Percentiles rank a stretch among this genome's conserved stretches.
These are phyloP conservation scores for Trichoderma sp. DNA, from an alignment of 2,329 filamentous ascomycete species.

Conservation along the genomic window DNA sequence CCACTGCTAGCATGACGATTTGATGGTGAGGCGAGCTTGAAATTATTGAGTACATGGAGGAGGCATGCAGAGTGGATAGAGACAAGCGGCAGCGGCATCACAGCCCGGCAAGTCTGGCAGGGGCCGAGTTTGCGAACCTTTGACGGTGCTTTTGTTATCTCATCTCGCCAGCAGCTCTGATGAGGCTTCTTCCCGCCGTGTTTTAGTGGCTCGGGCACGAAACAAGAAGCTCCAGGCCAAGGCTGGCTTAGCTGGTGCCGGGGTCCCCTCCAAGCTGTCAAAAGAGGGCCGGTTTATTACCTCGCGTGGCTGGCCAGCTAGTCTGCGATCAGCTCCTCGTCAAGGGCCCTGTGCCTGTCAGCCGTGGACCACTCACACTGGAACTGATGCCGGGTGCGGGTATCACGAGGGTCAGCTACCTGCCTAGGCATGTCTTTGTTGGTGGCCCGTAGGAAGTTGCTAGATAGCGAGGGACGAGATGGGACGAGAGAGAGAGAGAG, in stretches of 20 bases:
- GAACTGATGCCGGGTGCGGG: neutral
- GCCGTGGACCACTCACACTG: neutral
- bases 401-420: neutral
- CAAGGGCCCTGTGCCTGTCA: neutral
- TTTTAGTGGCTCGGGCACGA: slow-evolving; percentile 4
- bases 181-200: neutral
- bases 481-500: neutral
- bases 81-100: too few relatives aligned
- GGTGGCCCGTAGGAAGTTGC: neutral
- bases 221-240: neutral
- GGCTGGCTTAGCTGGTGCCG: neutral
- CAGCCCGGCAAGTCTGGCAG: neutral
- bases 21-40: neutral
- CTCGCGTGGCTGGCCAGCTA: slow-evolving; percentile 18
- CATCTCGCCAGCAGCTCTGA: neutral
- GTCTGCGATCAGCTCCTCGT: neutral
- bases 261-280: slow-evolving; percentile 8
- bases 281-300: slow-evolving; percentile 6
- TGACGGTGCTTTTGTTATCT: neutral
- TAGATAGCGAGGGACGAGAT: neutral
- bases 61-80: neutral
- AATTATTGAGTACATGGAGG: too few relatives aligned
- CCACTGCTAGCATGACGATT: neutral
- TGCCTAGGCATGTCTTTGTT: neutral
- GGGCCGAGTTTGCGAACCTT: neutral